Evolutionary conservation across 2,329 filamentous ascomycete species (phyloP), one percentile per base, ranked within the genome.

Genomic region (Leptographium procerum): DNA sequence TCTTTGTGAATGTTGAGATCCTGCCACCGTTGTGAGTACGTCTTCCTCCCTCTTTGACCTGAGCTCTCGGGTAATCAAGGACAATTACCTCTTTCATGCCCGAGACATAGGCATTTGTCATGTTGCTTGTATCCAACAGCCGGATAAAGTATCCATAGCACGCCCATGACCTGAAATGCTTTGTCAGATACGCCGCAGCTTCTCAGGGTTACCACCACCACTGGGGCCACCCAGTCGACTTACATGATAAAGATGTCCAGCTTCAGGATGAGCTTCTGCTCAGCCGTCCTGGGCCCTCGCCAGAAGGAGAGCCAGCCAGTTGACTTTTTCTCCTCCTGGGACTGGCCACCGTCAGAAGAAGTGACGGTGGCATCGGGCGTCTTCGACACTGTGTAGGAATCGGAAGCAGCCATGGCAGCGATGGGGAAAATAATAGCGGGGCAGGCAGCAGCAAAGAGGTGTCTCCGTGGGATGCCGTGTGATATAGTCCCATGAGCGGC

Each of bases 191-290:
- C 8, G 48, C n/a, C 26, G 26, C 14, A 29, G 19, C 26, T 19
- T 19, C 14, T 14, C 26, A 14, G n/a, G 5, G n/a, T 31, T 40
- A 7, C 28, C n/a, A 33, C 6, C 5, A 26, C 22, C n/a, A 10
- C 24, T 24, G 4, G 1, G 43, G 43, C 43, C 43, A 47, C 43
- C 6, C 22, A 26, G 6, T 47, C 43, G 43, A 51, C 55, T 11
- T 52, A 57, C 55, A 57, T 51, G 31, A 57, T 52, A n/a, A 52
- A 51, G 29, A 57, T 52, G 47, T 43, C 55, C 33, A 57, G 55
- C 47, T 47, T 55, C 13, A 55, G 19, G 4, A 55, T 3, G 34
- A 55, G 53, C 26, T 55, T 55, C 53, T 47, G 36, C 26, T 55
- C 53, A 4, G 22, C 34, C 14, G 52, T 43, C 24, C 52, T 16